Base-by-base conservation (phyloP, 192 early-diverging fungal genomes). In the Globomyces pollinis-pini region DNA sequence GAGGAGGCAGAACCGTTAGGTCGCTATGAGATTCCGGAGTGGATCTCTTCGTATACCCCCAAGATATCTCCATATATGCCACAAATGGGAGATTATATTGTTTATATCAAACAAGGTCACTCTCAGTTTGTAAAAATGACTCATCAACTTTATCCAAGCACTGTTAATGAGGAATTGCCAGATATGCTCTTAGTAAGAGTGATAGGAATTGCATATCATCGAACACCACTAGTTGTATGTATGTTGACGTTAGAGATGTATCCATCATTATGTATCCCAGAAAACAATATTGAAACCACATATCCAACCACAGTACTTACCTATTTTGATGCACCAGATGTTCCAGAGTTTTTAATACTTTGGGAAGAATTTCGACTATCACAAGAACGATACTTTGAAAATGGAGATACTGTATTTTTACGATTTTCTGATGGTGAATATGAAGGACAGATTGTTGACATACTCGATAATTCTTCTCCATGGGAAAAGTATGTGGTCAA, bases 11-110 rank as follows among this genome's bases (percentile, higher is more conserved):
- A n/a, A n/a, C n/a, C n/a, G n/a, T n/a, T n/a, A n/a, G n/a, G n/a
- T n/a, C n/a, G n/a, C n/a, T n/a, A n/a, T 36, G 13, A 13, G 2
- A n/a, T 51, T 8, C 31, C 20, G 28, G 11, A 20, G 15, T 61
- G 65, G 65, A 31, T 67, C 1, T 35, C 65, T 20, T 8, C 18
- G 16, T 38, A 36, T 39, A 55, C 13, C n/a, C 30, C 58, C 8
- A 54, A 61, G 29, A 45, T 51, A 12, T 47, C 49, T 1, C 62
- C 67, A 9, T 69, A 69, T 43, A 21, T 70, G 8, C 68, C 68
- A n/a, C 68, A 70, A 35, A 61, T 70, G 2, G 38, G 60, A 13
- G 68, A 70, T 43, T 28, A 56, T 4, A 60, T 70, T 26, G 60
- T 54, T 0, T 70, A 70, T 33, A 52, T 70, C 36, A 60, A 61